Evolutionary conservation across 805 yeast genomes (phyloP), one percentile per base, ranked within the genome.

Genomic region (Suhomyces sp.): DNA sequence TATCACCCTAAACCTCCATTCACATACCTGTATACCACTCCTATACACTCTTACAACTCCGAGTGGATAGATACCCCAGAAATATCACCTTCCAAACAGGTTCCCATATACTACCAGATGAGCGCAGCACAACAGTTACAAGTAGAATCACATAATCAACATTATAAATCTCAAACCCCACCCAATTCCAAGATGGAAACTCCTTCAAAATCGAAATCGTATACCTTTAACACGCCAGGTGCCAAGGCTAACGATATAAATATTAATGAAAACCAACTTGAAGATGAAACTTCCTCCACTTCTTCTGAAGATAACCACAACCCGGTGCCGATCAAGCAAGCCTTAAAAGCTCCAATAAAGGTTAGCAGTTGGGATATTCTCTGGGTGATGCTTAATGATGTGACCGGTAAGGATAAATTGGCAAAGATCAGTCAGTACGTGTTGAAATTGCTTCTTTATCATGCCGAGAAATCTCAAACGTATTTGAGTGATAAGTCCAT

Each of bases 401-500:
- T 87, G 26, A 77, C 82, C 2, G 93, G 93, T 48, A 87, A 87
- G 64, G 94, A 87, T 61, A 85, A 86, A 62, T 54, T 86, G 55
- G 87, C 88, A 23, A 87, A 87, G 58, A 72, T 84, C 8, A 71
- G 83, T 24, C 86, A 84, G 60, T 86, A 86, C 62, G 64, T 79
- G 0, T 64, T 87, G 42, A 79, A 87, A 52, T 63, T 87, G 17
- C 61, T 85, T 40, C 69, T 78, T 22, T 64, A 73, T 48, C 80
- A 82, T 59, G 71, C 85, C 17, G 60, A 71, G n/a, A 69, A 71
- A 26, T 63, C 79, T 1, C 69, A 71, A 56, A 51, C 56, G 12
- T 67, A 63, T 51, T 59, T 74, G 46, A 67, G 74, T 57, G 75
- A 72, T 58, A 69, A 64, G 2, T 29, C 53, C 33, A 59, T 75